A percentile compares a stretch with the other conserved stretches of the same genome.
Evolutionary conservation across 345 rosid genomes (phyloP).

Genomic region (Hypericum perforatum): DNA sequence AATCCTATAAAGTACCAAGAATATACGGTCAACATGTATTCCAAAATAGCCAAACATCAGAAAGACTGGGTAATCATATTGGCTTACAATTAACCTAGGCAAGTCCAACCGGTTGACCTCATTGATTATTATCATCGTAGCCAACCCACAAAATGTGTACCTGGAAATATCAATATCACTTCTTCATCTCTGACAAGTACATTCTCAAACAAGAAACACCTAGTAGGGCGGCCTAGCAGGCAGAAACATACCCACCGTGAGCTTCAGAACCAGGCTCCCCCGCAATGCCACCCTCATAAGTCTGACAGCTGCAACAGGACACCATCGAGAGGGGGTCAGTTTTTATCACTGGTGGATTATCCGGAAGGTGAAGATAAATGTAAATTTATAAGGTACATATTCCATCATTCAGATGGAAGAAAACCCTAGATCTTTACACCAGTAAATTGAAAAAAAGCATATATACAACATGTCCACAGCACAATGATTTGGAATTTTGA

Average conservation of each 20-base stretch:
- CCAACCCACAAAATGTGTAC: slow-evolving; percentile 91
- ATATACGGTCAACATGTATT: slow-evolving; percentile 1
- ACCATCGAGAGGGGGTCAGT: slow-evolving; percentile 11
- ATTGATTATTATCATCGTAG: slow-evolving; percentile 77
- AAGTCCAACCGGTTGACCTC: slow-evolving; percentile 65
- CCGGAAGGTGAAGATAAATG: no score
- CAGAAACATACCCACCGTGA: slow-evolving; percentile 90
- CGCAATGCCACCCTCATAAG: slow-evolving; percentile 94
- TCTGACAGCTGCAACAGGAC: slow-evolving; percentile 68
- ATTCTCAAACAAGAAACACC: neutral
- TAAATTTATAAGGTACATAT: no score
- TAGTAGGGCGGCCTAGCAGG: neutral
- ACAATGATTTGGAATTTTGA: no score
- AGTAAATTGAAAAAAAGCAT: no score
- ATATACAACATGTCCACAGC: no score
- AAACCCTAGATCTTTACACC: no score
- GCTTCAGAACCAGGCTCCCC: slow-evolving; percentile 99
- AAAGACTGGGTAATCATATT: slow-evolving; percentile 6
- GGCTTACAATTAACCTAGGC: slow-evolving; percentile 57
- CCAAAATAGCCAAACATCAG: slow-evolving; percentile 8
- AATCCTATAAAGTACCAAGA: slow-evolving; percentile 37
- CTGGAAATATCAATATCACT: slow-evolving; percentile 27
- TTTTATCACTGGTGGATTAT: neutral
- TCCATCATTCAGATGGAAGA: no score
- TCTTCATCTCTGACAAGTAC: no score